Percentiles rank a stretch among this genome's conserved stretches.
Conservation (phyloP, 495 filamentous ascomycete genomes). For the Neurospora sp. region DNA sequence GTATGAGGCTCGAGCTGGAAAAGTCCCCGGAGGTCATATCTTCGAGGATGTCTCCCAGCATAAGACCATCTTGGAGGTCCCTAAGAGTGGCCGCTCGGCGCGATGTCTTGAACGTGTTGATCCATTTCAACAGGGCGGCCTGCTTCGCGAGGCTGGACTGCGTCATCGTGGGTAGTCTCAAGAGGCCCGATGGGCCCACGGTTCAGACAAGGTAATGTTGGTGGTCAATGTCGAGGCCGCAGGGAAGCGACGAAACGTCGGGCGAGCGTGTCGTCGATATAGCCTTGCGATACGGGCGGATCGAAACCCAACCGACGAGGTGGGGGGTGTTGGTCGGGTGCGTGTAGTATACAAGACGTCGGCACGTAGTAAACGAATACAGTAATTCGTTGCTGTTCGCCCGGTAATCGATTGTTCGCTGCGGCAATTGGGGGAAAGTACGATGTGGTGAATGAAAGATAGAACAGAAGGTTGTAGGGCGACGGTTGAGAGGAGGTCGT, state of each 20-base stretch:
- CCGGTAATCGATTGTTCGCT: background rate
- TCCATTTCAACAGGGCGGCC: conserved; percentile 37
- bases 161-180: conserved; percentile 12
- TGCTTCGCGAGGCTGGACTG: conserved; percentile 21
- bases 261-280: background rate
- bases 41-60: conserved; percentile 60
- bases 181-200: background rate
- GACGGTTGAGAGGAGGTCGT: background rate
- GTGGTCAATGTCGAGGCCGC: background rate
- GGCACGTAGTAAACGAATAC: background rate
- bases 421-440: background rate
- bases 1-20: conserved; percentile 58
- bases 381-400: background rate
- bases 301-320: background rate
- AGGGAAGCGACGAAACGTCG: background rate
- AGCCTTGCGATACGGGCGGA: background rate
- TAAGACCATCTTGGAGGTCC: conserved; percentile 65
- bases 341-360: background rate
- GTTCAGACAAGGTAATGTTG: background rate
- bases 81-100: conserved; percentile 28
- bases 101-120: conserved; percentile 26
- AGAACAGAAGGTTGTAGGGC: background rate
- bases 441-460: background rate
- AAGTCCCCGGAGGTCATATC: conserved; percentile 47
- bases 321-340: background rate